Percentiles rank a stretch among this genome's conserved stretches.
phyloP scores from a whole-genome alignment of 2,329 filamentous ascomycete species.

The Beauveria asiatica region DNA sequence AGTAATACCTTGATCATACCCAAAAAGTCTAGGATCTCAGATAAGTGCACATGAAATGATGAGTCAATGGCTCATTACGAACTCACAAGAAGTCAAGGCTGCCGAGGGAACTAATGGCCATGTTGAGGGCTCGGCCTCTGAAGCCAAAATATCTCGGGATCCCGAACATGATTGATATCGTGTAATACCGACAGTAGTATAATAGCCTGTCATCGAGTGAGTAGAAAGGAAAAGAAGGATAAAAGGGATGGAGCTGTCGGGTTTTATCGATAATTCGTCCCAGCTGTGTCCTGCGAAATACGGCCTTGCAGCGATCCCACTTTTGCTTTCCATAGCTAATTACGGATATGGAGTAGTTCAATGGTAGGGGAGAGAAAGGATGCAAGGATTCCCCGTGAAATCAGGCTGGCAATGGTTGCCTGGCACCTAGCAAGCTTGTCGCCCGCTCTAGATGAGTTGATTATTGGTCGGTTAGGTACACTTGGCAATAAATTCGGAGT shows the following conservation, averaged over 20 bases:
- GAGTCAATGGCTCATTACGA: neutral
- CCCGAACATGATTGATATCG: neutral
- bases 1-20: constrained; percentile 54
- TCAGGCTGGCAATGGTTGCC: no score
- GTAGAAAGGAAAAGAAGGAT: neutral
- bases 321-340: neutral
- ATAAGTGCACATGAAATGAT: neutral
- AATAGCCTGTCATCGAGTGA: neutral
- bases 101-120: constrained; percentile 14
- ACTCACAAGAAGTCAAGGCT: constrained; percentile 13
- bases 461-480: no score
- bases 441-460: no score
- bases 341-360: no score
- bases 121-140: constrained; percentile 13
- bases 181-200: neutral
- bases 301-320: neutral
- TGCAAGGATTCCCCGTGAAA: no score
- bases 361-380: no score
- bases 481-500: no score
- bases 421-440: no score
- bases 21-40: constrained; percentile 1
- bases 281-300: neutral
- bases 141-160: constrained; percentile 14
- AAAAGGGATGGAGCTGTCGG: neutral
- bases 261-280: neutral